These are phyloP conservation scores for Thermothelomyces thermophilus DNA, from an alignment of 2,329 filamentous ascomycete species.

Conservation along the genomic window DNA sequence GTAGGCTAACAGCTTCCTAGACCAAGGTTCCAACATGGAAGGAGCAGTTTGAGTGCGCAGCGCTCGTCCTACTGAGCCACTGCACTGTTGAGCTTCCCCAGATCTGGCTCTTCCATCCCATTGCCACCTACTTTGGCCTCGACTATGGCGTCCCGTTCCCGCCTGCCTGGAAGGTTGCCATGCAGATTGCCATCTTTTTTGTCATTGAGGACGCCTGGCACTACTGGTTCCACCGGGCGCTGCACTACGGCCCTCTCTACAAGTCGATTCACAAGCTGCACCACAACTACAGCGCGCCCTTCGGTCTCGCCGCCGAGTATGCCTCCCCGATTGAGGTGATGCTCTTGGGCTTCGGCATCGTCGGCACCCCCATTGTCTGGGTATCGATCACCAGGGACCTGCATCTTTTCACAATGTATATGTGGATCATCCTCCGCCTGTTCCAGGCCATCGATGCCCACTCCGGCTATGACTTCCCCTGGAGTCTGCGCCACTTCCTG, in stretches of 20 bases:
- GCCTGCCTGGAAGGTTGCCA: slow-evolving; percentile 72
- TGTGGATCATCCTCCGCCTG: slow-evolving; percentile 86
- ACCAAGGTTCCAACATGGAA: slow-evolving; percentile 84
- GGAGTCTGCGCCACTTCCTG: slow-evolving; percentile 89
- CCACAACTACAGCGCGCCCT: slow-evolving; percentile 96
- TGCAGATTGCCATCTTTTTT: slow-evolving; percentile 92
- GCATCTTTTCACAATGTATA: slow-evolving; percentile 95
- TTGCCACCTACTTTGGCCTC: slow-evolving; percentile 89
- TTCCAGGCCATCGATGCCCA: slow-evolving; percentile 98
- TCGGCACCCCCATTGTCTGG: slow-evolving; percentile 77
- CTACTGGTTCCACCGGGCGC: slow-evolving; percentile 88
- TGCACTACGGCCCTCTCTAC: slow-evolving; percentile 95
- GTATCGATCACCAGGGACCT: slow-evolving; percentile 76
- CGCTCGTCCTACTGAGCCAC: slow-evolving; percentile 86
- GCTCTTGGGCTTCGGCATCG: slow-evolving; percentile 81
- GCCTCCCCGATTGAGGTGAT: slow-evolving; percentile 96
- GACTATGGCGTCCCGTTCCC: slow-evolving; percentile 87
- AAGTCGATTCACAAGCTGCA: slow-evolving; percentile 98
- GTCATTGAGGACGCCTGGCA: slow-evolving; percentile 96
- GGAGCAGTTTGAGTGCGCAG: slow-evolving; percentile 93
- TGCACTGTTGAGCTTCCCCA: slow-evolving; percentile 98
- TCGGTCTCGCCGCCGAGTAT: slow-evolving; percentile 94
- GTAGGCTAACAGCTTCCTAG: slow-evolving; percentile 26
- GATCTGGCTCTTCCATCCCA: slow-evolving; percentile 98
- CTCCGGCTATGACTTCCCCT: slow-evolving; percentile 97